Base-by-base conservation (phyloP, 73 alveolate species). In the Tetrahymena malaccensis region DNA sequence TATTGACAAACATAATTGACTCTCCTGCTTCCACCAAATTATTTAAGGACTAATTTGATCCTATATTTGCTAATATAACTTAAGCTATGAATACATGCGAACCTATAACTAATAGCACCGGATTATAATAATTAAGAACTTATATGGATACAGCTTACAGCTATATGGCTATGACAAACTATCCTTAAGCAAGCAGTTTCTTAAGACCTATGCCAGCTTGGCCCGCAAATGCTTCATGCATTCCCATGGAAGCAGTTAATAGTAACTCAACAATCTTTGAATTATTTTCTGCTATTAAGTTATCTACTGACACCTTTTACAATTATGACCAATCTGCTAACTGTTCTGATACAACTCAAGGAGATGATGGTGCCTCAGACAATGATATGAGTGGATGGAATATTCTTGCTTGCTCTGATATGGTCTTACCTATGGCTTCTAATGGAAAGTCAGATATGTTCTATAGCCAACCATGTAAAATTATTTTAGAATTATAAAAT, bases 351-450 rank as follows among this genome's bases (percentile, higher is more conserved):
- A 31, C 89, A 2, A 17, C 55, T 33, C 31, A 70, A 70, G 89
- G 89, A 11, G 96, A 93, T 11, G 93, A 83, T 43, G 93, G 89
- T n/a, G 93, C 96, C 7, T 94, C 96, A 33, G 94, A 96, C 44
- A 57, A 50, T n/a, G 97, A 96, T 94, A 96, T 97, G 85, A 58
- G 85, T 11, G 98, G 98, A 43, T 97, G 98, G 98, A 93, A 97
- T 85, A 94, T 94, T 22, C 96, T 97, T 43, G 97, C 97, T 34
- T 97, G 98, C 96, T 85, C 89, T 85, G 98, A 97, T 85, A 93
- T 97, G 97, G 96, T 94, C 89, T 95, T 96, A 96, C 98, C 98
- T 3, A 97, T 96, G 96, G 95, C 96, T 31, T 50, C 97, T 21
- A 85, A 94, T 85, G 98, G 98, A 43, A 93, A 44, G 31, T n/a